Conservation (phyloP, 2,329 filamentous ascomycete species). For the Exophiala xenobiotica region DNA sequence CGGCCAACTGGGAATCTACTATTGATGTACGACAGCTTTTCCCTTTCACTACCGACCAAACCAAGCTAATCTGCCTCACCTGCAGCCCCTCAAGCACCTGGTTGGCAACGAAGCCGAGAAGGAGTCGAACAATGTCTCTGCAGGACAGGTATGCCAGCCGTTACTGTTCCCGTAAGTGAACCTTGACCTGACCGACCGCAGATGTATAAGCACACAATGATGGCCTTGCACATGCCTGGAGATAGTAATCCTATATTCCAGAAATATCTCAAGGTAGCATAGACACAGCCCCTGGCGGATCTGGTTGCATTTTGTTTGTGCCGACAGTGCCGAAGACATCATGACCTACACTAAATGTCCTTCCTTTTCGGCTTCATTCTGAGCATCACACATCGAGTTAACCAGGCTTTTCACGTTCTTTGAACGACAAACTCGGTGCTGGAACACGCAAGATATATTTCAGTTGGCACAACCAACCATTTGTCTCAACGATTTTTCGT, state of each 20-base stretch:
- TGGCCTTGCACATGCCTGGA: conserved; percentile 2
- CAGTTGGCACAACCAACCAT: too few relatives aligned
- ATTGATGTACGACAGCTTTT: conserved; percentile 4
- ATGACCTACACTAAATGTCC: too few relatives aligned
- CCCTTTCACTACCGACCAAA: background rate
- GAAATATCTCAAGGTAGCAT: conserved; percentile 4
- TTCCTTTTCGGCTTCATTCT: too few relatives aligned
- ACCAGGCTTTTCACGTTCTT: too few relatives aligned
- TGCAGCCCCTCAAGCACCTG: background rate
- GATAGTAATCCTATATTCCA: conserved; percentile 1
- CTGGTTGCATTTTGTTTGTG: too few relatives aligned
- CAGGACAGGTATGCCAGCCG: conserved; percentile 8
- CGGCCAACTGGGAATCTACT: conserved; percentile 10
- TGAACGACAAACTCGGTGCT: too few relatives aligned
- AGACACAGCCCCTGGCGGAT: too few relatives aligned
- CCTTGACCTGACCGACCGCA: too few relatives aligned
- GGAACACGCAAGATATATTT: too few relatives aligned
- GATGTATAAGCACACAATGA: conserved; percentile 10
- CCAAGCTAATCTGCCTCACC: background rate
- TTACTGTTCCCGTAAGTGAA: too few relatives aligned
- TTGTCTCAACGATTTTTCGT: background rate
- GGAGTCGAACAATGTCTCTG: conserved; percentile 1
- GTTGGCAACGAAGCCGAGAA: background rate
- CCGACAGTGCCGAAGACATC: too few relatives aligned
- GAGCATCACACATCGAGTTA: too few relatives aligned